Evolutionary conservation across 78 protist species (phyloP).

Genomic region (Emiliania huxleyi): DNA sequence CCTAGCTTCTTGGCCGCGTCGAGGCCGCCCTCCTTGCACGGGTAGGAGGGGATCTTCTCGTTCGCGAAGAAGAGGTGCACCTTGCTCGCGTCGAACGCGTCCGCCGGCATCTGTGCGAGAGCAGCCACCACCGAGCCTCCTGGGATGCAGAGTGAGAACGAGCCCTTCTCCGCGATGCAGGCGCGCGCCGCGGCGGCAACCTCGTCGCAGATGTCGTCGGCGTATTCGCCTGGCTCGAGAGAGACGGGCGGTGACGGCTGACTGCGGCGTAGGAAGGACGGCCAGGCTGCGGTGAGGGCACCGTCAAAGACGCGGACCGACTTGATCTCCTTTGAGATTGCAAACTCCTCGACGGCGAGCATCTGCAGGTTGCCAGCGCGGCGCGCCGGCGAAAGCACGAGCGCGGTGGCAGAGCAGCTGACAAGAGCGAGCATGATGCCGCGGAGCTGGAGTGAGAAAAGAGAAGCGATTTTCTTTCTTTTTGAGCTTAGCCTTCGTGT

Average conservation of each 20-base stretch:
- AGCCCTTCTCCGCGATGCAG: neutral
- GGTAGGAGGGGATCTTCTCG: neutral
- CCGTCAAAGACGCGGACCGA: neutral
- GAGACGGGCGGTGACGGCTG: neutral
- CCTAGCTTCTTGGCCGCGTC: neutral
- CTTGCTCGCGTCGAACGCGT: neutral
- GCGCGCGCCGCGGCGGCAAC: neutral
- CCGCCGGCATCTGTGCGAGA: neutral
- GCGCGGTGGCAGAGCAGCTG: too few species aligned
- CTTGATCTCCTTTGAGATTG: neutral
- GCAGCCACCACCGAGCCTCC: slow-evolving; percentile 4
- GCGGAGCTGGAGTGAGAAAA: too few species aligned
- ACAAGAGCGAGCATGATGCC: too few species aligned
- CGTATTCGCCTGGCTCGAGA: neutral
- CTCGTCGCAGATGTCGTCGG: neutral
- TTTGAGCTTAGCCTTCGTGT: too few species aligned
- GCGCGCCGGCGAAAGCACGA: too few species aligned
- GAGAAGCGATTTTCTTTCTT: too few species aligned
- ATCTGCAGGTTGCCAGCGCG: too few species aligned
- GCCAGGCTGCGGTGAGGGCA: too few species aligned
- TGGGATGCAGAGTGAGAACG: neutral
- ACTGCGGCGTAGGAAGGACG: too few species aligned
- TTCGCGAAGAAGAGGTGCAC: neutral
- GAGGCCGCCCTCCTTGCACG: neutral
- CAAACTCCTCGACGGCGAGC: neutral